Evolutionary conservation across 2,329 filamentous ascomycete genomes (phyloP), one percentile per base, ranked within the genome.

Genomic region (Clonostachys solani): DNA sequence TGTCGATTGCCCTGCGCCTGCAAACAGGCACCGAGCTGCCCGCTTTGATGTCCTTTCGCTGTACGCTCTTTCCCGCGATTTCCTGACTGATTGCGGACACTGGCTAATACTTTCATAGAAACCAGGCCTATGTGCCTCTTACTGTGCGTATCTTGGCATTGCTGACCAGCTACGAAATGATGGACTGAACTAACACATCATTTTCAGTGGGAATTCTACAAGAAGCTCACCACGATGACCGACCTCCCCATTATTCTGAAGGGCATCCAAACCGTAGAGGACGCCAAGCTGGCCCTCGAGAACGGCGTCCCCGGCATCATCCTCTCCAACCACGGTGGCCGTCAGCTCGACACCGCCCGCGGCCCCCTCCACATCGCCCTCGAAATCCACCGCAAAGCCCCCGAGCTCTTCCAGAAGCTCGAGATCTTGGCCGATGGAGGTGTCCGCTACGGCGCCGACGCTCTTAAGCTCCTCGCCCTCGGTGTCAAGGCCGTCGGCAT

Each of bases 261-360:
- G 47, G 60, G 60, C 10, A 58, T 64, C 18, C 51, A 55, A 44
- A 58, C 49, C 18, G 59, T 57, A 13, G 59, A 59, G 35, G 59
- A 64, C 48, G 62, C 57, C 15, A 44, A 50, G 8, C 33, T 50
- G 12, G 81, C 81, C 3, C 72, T 83, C 34, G 73, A 84, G 45
- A 57, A 73, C 12, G 84, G 82, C 0, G 77, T 80, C 5, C 80
- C 89, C 52, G 86, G 81, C 0, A 86, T 90, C 43, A 74, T 89
- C 2, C 69, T 89, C 2, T 80, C 75, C 13, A 90, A 90, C 54
- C 86, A 90, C 59, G 86, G 85, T 2, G 86, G 86, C 0, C 64
- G 86, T 36, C 73, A 65, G 45, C 57, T 74, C 2, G 75, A 80
- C 49, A 78, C 38, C n/a, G 34, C 46, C 8, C 46, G 33, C 58